These are phyloP conservation scores for Aspergillus ruber DNA, from an alignment of 2,329 filamentous ascomycete species.

Conservation along the genomic window DNA sequence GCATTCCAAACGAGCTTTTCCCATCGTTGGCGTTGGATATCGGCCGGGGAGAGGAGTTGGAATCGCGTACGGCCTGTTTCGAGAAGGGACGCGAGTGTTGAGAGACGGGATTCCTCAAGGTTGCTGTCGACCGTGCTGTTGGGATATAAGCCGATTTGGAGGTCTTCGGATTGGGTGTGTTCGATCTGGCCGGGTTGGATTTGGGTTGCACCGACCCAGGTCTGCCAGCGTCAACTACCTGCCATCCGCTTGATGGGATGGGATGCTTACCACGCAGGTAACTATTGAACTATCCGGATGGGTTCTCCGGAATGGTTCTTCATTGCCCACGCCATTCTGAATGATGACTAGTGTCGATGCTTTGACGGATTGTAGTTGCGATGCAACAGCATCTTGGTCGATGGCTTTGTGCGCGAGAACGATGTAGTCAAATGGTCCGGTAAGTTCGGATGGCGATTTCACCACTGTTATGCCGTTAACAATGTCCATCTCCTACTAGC, in stretches of 20 bases:
- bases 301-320: conserved; percentile 30
- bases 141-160: conserved; percentile 50
- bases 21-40: conserved; percentile 35
- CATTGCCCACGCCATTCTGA: conserved; percentile 39
- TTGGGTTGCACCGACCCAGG: conserved; percentile 48
- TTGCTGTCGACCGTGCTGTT: conserved; percentile 25
- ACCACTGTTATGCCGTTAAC: conserved; percentile 24
- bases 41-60: conserved; percentile 15
- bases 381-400: conserved; percentile 33
- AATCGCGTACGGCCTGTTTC: conserved; percentile 36
- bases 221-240: conserved; percentile 8
- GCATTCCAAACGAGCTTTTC: conserved; percentile 39
- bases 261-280: conserved; percentile 37
- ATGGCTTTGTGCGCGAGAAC: conserved; percentile 40
- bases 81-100: conserved; percentile 38
- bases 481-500: background rate
- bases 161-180: conserved; percentile 49
- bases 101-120: conserved; percentile 33
- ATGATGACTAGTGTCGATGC: conserved; percentile 35
- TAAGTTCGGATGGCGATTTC: conserved; percentile 29
- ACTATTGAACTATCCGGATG: conserved; percentile 29
- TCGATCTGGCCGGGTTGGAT: conserved; percentile 43
- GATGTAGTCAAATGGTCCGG: conserved; percentile 27
- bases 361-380: conserved; percentile 30
- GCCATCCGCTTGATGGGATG: background rate